These are phyloP conservation scores for Staphylotrichum tortipilum DNA, from an alignment of 495 filamentous ascomycete species.

Conservation along the genomic window DNA sequence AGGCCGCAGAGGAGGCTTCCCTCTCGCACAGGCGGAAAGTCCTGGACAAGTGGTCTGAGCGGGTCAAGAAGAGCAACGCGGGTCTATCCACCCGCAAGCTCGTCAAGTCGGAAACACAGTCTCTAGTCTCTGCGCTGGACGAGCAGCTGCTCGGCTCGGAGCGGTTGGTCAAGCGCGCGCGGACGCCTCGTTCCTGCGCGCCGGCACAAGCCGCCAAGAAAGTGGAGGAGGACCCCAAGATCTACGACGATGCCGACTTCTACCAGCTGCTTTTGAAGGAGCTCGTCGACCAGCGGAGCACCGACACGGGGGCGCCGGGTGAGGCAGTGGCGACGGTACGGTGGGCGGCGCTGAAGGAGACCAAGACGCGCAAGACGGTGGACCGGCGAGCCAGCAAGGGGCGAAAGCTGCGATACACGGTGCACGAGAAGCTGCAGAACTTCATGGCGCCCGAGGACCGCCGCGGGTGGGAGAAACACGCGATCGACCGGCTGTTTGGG, in stretches of 20 bases:
- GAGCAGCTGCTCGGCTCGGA: slow-evolving; percentile 62
- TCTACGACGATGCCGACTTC: slow-evolving; percentile 91
- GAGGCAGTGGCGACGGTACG: slow-evolving; percentile 38
- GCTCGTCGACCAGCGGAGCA: slow-evolving; percentile 75
- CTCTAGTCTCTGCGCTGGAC: slow-evolving; percentile 62
- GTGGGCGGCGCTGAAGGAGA: slow-evolving; percentile 65
- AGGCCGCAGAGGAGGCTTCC: slow-evolving; percentile 48
- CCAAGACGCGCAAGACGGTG: slow-evolving; percentile 70
- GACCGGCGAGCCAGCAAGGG: slow-evolving; percentile 96
- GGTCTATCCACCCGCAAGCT: slow-evolving; percentile 42
- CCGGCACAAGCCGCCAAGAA: slow-evolving; percentile 52
- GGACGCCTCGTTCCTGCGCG: slow-evolving; percentile 61
- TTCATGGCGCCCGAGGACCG: slow-evolving; percentile 93
- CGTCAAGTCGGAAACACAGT: slow-evolving; percentile 45
- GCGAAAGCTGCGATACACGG: slow-evolving; percentile 81
- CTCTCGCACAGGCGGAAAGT: slow-evolving; percentile 43
- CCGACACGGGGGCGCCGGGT: slow-evolving; percentile 42
- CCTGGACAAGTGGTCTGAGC: slow-evolving; percentile 62
- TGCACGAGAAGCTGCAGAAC: slow-evolving; percentile 95
- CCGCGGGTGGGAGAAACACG: slow-evolving; percentile 62
- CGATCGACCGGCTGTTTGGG: slow-evolving; percentile 80
- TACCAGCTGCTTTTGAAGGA: slow-evolving; percentile 89
- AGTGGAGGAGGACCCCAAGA: slow-evolving; percentile 40
- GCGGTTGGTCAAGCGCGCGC: slow-evolving; percentile 58
- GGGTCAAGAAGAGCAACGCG: slow-evolving; percentile 37